A percentile compares a stretch with the other conserved stretches of the same genome.
phyloP scores from a whole-genome alignment of 176 grass and related monocot genomes.

The Musa beccarii region DNA sequence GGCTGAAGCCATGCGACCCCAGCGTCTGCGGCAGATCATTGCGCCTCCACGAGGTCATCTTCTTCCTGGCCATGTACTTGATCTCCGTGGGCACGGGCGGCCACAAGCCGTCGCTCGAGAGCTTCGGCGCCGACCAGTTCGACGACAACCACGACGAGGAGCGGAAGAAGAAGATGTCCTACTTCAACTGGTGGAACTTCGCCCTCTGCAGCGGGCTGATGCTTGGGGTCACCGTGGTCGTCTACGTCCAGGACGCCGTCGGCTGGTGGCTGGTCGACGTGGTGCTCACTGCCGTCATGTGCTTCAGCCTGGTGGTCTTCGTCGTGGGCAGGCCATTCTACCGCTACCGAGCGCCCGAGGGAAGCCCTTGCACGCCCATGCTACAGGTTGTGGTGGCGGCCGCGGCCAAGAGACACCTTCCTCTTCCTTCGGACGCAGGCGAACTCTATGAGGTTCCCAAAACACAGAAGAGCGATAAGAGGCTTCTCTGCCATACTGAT shows the following conservation, averaged over 20 bases:
- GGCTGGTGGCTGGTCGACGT: slow-evolving; percentile 49
- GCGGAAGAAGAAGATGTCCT: slow-evolving; percentile 79
- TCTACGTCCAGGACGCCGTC: slow-evolving; percentile 56
- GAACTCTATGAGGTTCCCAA: slow-evolving; percentile 42
- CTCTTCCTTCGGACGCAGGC: slow-evolving; percentile 16
- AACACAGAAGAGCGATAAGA: slow-evolving; percentile 32
- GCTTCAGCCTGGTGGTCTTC: slow-evolving; percentile 28
- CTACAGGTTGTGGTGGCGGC: slow-evolving; percentile 45
- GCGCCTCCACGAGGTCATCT: slow-evolving; percentile 46
- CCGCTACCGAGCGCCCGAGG: slow-evolving; percentile 18
- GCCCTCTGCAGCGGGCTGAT: slow-evolving; percentile 40
- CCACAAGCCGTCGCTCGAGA: slow-evolving; percentile 54
- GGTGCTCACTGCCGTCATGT: slow-evolving; percentile 19
- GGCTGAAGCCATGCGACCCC: slow-evolving; percentile 16
- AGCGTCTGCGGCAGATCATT: slow-evolving; percentile 32
- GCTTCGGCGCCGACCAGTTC: slow-evolving; percentile 74
- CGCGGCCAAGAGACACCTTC: slow-evolving; percentile 40
- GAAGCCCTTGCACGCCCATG: slow-evolving; percentile 64
- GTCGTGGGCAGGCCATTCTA: slow-evolving; percentile 48
- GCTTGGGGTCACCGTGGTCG: slow-evolving; percentile 38
- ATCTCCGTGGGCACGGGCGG: slow-evolving; percentile 47
- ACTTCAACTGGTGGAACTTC: slow-evolving; percentile 85
- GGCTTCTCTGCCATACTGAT: slow-evolving; percentile 49
- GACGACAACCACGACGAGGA: slow-evolving; percentile 36
- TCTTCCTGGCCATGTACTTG: slow-evolving; percentile 40